Percentiles rank a stretch among this genome's conserved stretches.
These are phyloP conservation scores for Actinidia chinensis DNA, from an alignment of 179 eudicot species.

Conservation along the genomic window DNA sequence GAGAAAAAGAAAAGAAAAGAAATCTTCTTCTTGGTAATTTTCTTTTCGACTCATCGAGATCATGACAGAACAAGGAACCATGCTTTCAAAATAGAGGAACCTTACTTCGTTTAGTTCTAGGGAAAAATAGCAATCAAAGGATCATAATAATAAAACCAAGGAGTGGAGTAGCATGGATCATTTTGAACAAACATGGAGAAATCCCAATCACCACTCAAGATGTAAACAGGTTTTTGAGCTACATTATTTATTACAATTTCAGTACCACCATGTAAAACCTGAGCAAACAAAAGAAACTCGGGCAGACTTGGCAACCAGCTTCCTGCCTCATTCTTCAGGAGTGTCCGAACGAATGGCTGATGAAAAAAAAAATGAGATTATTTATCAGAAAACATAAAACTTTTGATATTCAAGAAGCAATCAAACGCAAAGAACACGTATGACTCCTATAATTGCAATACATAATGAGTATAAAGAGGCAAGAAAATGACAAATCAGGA, in stretches of 20 bases:
- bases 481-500: neutral
- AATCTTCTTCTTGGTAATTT: too few relatives aligned
- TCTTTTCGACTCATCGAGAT: too few relatives aligned
- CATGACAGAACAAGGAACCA: too few relatives aligned
- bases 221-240: neutral
- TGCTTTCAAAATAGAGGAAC: too few relatives aligned
- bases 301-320: constrained; percentile 12
- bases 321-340: constrained; percentile 16
- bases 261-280: constrained; percentile 3
- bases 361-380: neutral
- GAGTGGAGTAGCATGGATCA: too few relatives aligned
- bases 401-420: neutral
- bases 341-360: constrained; percentile 36
- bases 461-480: neutral
- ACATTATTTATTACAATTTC: constrained; percentile 4
- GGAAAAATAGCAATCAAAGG: too few relatives aligned
- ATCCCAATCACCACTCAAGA: neutral
- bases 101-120: too few relatives aligned
- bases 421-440: neutral
- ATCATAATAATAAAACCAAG: too few relatives aligned
- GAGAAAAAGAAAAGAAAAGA: too few relatives aligned
- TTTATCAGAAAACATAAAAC: neutral
- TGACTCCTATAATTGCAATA: neutral
- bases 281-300: neutral
- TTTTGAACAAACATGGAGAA: too few relatives aligned